Evolutionary conservation across 2,329 filamentous ascomycete species (phyloP).

Genomic region (Fusarium subglutinans): DNA sequence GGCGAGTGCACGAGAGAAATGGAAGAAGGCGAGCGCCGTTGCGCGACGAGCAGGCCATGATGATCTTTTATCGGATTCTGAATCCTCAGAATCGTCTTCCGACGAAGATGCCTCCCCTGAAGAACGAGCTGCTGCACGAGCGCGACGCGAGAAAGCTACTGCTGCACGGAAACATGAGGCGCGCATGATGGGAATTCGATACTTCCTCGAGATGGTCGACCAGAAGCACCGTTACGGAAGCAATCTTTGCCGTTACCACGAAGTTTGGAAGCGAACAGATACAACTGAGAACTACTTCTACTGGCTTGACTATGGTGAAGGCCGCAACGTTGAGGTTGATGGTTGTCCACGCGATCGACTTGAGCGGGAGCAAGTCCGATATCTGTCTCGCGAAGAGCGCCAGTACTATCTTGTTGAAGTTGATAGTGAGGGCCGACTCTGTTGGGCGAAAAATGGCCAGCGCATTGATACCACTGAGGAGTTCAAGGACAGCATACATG

Average conservation of each 20-base stretch:
- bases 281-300: constrained; percentile 93
- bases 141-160: constrained; percentile 59
- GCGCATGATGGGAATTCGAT: constrained; percentile 84
- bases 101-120: constrained; percentile 48
- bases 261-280: constrained; percentile 80
- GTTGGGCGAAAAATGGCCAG: constrained; percentile 85
- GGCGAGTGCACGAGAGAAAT: constrained; percentile 69
- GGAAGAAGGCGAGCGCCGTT: constrained; percentile 78
- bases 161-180: constrained; percentile 70
- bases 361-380: constrained; percentile 82
- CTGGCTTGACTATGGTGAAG: constrained; percentile 87
- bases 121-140: constrained; percentile 51
- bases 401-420: constrained; percentile 82
- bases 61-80: constrained; percentile 59
- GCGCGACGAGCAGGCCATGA: constrained; percentile 78
- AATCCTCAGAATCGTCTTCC: constrained; percentile 41
- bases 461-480: constrained; percentile 79
- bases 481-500: constrained; percentile 83
- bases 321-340: constrained; percentile 73
- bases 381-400: constrained; percentile 83
- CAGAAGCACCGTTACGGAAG: constrained; percentile 87
- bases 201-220: constrained; percentile 88
- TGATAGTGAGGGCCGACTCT: constrained; percentile 77
- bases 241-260: constrained; percentile 83
- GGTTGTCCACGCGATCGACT: constrained; percentile 78